Evolutionary conservation across 371 early-diverging fungal species (phyloP).

Genomic region (Vavraia culicis): DNA sequence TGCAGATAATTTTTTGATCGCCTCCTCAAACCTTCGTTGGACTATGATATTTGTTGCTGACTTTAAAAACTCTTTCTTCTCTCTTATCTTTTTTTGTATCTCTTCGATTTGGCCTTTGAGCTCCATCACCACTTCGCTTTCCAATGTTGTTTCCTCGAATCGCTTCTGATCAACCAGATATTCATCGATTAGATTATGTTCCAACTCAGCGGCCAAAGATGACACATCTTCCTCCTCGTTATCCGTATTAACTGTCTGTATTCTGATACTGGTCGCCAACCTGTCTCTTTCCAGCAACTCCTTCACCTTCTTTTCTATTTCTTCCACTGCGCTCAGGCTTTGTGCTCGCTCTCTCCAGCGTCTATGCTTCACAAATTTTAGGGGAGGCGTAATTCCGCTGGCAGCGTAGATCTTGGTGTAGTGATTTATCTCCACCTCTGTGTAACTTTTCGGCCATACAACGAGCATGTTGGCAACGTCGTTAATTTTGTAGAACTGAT

Average conservation of each 20-base stretch:
- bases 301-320: slow-evolving; percentile 64
- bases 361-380: slow-evolving; percentile 58
- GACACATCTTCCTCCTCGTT: slow-evolving; percentile 30
- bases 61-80: too few relatives aligned
- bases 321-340: slow-evolving; percentile 51
- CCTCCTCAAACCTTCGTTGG: too few relatives aligned
- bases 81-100: slow-evolving; percentile 25
- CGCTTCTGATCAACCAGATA: slow-evolving; percentile 1
- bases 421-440: not conserved
- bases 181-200: slow-evolving; percentile 18
- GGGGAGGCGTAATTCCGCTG: slow-evolving; percentile 62
- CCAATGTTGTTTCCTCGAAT: slow-evolving; percentile 12
- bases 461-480: slow-evolving; percentile 46
- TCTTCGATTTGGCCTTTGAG: slow-evolving; percentile 5
- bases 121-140: slow-evolving; percentile 1
- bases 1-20: too few relatives aligned
- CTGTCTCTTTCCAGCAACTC: slow-evolving; percentile 59
- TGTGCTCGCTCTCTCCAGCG: slow-evolving; percentile 58
- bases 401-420: slow-evolving; percentile 7
- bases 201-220: slow-evolving; percentile 23
- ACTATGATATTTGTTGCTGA: too few relatives aligned
- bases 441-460: slow-evolving; percentile 19
- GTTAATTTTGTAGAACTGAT: slow-evolving; percentile 79
- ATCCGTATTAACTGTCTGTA: slow-evolving; percentile 34
- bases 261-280: slow-evolving; percentile 49